Evolutionary conservation across 805 yeast genomes (phyloP).

Genomic region (Candida chilensis): DNA sequence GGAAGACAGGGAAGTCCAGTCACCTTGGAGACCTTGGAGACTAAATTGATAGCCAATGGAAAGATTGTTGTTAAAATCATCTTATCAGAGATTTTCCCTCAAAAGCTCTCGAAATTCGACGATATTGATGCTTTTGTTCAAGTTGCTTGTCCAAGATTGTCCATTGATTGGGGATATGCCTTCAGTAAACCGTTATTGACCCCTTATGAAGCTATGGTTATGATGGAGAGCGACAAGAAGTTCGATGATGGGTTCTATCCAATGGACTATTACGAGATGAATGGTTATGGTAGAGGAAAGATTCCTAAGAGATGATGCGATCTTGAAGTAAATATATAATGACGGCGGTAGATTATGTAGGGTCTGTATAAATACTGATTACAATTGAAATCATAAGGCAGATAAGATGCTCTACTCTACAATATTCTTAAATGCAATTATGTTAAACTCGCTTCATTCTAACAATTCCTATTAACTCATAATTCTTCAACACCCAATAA

Average conservation of each 20-base stretch:
- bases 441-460: too few species aligned
- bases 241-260: slow-evolving; percentile 71
- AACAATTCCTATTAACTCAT: too few species aligned
- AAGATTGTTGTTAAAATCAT: slow-evolving; percentile 72
- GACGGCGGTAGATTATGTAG: too few species aligned
- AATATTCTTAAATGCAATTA: too few species aligned
- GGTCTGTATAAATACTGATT: too few species aligned
- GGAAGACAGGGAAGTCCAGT: slow-evolving; percentile 91
- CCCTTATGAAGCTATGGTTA: slow-evolving; percentile 93
- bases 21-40: slow-evolving; percentile 63
- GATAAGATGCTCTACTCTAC: too few species aligned
- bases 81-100: slow-evolving; percentile 89
- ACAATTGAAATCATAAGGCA: too few species aligned
- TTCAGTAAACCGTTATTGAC: slow-evolving; percentile 86
- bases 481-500: slow-evolving; percentile 64
- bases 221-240: slow-evolving; percentile 61
- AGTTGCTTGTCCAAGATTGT: slow-evolving; percentile 93
- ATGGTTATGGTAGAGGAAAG: slow-evolving; percentile 89
- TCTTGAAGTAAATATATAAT: too few species aligned
- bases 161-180: slow-evolving; percentile 99
- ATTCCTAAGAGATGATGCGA: too few species aligned
- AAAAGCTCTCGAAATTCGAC: slow-evolving; percentile 83
- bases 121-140: slow-evolving; percentile 94
- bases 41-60: slow-evolving; percentile 41
- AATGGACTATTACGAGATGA: slow-evolving; percentile 88